A percentile compares a stretch with the other conserved stretches of the same genome.
Evolutionary conservation across 345 rosid genomes (phyloP).

Genomic region (Mallotus nudiflorus): DNA sequence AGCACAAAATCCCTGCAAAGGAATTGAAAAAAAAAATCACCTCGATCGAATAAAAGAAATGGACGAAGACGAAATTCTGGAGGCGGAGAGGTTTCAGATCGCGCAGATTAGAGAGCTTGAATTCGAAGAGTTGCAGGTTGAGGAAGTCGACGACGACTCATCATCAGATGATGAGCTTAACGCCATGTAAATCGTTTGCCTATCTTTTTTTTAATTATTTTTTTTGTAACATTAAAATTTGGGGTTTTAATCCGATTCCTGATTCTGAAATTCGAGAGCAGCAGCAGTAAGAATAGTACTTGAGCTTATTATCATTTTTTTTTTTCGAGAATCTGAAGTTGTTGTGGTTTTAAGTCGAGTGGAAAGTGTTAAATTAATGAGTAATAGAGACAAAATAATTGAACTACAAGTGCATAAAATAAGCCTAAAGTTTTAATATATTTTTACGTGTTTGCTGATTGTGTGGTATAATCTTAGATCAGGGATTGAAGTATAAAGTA

Average conservation of each 20-base stretch:
- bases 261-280: not conserved
- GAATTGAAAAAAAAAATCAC: too few species aligned
- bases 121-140: constrained; percentile 78
- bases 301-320: not conserved
- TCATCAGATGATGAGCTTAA: constrained; percentile 52
- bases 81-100: constrained; percentile 78
- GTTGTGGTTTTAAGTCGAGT: not conserved
- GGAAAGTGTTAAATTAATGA: not conserved
- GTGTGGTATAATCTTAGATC: too few species aligned
- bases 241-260: not conserved
- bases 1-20: too few species aligned
- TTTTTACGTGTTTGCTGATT: too few species aligned
- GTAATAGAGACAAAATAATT: too few species aligned
- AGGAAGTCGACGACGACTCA: constrained; percentile 60
- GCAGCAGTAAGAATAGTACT: too few species aligned
- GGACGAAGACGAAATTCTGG: constrained; percentile 53
- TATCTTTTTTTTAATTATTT: not conserved
- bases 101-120: constrained; percentile 89
- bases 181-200: constrained; percentile 28
- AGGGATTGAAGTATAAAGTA: too few species aligned
- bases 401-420: too few species aligned
- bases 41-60: too few species aligned
- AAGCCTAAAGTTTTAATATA: too few species aligned
- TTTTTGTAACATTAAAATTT: not conserved
- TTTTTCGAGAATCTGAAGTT: not conserved